Evolutionary conservation across 768 basidiomycete species (phyloP).

Genomic region (Pisolithus marmoratus): DNA sequence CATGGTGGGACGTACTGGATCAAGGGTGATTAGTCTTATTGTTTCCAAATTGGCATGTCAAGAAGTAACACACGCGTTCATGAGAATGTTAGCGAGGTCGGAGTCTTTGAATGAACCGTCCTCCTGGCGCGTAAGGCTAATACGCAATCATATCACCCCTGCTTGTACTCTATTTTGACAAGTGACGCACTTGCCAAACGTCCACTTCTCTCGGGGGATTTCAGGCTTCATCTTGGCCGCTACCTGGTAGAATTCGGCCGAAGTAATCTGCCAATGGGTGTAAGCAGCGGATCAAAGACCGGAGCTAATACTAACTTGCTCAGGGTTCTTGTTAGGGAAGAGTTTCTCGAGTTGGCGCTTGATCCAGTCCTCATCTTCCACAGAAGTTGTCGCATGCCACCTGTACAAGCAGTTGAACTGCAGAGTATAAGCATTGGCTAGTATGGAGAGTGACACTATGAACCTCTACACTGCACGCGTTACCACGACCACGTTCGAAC

Average conservation of each 20-base stretch:
- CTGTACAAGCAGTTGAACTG: conserved; percentile 84
- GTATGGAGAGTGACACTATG: conserved; percentile 3
- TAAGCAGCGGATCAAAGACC: not conserved
- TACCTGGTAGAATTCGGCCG: conserved; percentile 46
- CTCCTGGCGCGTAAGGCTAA: conserved; percentile 53
- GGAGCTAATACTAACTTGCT: conserved; percentile 22
- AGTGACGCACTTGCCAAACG: conserved; percentile 50
- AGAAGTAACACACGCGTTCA: conserved; percentile 51
- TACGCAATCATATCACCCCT: conserved; percentile 2
- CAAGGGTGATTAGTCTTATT: not conserved
- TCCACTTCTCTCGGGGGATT: conserved; percentile 68
- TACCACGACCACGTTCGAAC: conserved; percentile 77
- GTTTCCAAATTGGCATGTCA: not conserved
- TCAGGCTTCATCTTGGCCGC: too few species aligned
- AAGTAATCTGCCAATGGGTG: conserved; percentile 26
- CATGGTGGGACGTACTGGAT: conserved; percentile 61
- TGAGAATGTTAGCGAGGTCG: conserved; percentile 61
- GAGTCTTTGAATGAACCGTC: conserved; percentile 61
- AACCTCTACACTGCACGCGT: conserved; percentile 79
- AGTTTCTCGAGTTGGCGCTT: conserved; percentile 39
- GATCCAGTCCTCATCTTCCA: conserved; percentile 68
- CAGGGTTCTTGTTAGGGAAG: conserved; percentile 49
- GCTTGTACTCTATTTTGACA: not conserved
- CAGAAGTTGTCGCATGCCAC: conserved; percentile 79
- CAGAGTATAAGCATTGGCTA: not conserved